Base-by-base conservation (phyloP, 345 rosid genomes). In the Linum usitatissimum region DNA sequence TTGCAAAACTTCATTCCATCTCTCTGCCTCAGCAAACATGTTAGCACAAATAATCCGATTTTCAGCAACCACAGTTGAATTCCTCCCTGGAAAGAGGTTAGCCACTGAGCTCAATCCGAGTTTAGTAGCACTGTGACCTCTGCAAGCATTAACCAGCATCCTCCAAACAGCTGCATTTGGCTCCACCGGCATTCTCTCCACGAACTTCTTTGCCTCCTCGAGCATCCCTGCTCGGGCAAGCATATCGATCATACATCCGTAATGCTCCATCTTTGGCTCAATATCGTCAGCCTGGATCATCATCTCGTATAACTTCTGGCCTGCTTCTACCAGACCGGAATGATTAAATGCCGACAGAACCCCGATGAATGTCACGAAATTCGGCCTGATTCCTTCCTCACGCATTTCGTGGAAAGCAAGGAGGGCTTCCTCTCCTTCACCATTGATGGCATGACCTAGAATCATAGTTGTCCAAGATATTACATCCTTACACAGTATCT, bases 181-280 rank as follows among this genome's bases (percentile, higher is more conserved):
- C 59, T 73, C 60, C 51, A 55, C 30, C 18, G 73, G 59, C 73
- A 73, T 61, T 31, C 68, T 61, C 61, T 58, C 58, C 21, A 53
- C 64, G 66, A 73, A 68, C 56, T 57, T 19, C 38, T 34, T 42
- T 15, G 77, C 76, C 51, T 68, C 76, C 42, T 68, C 73, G 34
- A 68, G 54, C 63, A 60, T 62, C 21, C 76, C 76, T 15, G 72
- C 73, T 48, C 76, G 70, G 17, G 76, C 76, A 51, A 59, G 61
- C 76, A 73, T 68, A 31, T 73, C 73, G 1, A 73, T 69, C 66
- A 73, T 61, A 42, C 76, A 73, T 14, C 76, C 76, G 51, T 20
- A 68, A 28, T 73, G 76, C 69, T 68, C 76, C 15, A 64, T 56
- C 53, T 9, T 21, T 3, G 73, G 73, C 62, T 64, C 56, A 60